phyloP scores from a whole-genome alignment of 805 yeast species.

The Alloascoidea africana region DNA sequence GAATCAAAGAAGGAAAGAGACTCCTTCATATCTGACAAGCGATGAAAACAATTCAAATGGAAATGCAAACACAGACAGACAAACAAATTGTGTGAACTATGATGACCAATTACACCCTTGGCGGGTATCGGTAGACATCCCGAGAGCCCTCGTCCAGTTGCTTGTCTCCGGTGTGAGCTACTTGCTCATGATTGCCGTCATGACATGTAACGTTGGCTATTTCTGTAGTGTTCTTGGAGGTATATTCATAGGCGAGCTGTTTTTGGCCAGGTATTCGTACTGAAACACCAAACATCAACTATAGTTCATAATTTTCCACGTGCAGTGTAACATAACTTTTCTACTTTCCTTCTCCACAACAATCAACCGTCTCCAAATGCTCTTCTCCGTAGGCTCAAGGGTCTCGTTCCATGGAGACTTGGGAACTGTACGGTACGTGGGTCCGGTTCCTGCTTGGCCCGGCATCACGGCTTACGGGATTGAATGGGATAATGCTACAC shows the following conservation, averaged over 20 bases:
- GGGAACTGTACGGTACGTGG: constrained; percentile 52
- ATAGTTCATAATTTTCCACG: too few relatives aligned
- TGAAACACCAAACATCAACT: too few relatives aligned
- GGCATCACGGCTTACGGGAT: constrained; percentile 46
- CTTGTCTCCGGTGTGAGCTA: constrained; percentile 9
- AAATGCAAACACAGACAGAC: too few relatives aligned
- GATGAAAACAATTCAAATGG: too few relatives aligned
- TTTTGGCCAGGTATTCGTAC: constrained; percentile 14
- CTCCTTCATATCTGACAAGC: too few relatives aligned
- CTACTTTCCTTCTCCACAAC: too few relatives aligned
- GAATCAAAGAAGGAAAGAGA: too few relatives aligned
- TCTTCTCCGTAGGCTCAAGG: constrained; percentile 10
- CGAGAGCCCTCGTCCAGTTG: constrained; percentile 9
- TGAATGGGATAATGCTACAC: constrained; percentile 63
- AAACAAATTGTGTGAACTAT: too few relatives aligned
- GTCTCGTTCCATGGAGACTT: constrained; percentile 25
- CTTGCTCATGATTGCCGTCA: constrained; percentile 14
- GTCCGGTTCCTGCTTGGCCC: constrained; percentile 51
- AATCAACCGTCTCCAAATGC: too few relatives aligned
- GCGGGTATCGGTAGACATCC: constrained; percentile 11
- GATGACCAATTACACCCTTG: too few relatives aligned
- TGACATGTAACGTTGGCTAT: constrained; percentile 15
- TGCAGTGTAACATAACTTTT: too few relatives aligned
- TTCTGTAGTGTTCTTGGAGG: constrained; percentile 14
- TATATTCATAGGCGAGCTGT: constrained; percentile 13